Conservation (phyloP, 1,284 basidiomycete genomes). For the Peniophora sp. region DNA sequence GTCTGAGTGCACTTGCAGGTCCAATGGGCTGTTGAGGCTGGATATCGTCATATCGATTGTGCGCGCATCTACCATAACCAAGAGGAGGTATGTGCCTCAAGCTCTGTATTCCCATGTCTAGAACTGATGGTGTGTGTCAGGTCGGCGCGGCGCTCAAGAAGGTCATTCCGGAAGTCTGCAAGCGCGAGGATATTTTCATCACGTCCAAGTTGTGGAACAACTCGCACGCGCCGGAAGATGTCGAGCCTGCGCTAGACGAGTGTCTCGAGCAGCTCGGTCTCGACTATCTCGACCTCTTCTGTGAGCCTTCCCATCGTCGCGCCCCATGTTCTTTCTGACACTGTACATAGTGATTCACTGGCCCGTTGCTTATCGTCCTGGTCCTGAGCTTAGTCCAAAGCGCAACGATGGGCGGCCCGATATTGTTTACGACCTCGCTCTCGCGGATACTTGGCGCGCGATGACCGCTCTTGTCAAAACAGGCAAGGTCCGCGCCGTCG, state of each 20-base stretch:
- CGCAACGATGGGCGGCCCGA: conserved; percentile 32
- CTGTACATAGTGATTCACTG: conserved; percentile 70
- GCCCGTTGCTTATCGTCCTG: conserved; percentile 72
- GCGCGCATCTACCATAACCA: conserved; percentile 72
- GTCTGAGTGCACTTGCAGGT: conserved; percentile 36
- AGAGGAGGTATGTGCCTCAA: conserved; percentile 41
- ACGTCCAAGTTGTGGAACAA: conserved; percentile 81
- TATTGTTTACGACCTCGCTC: conserved; percentile 49
- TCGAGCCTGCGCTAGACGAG: conserved; percentile 69
- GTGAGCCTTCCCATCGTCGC: conserved; percentile 26
- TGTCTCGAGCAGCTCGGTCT: conserved; percentile 66
- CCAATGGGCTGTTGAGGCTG: conserved; percentile 61
- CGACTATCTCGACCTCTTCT: conserved; percentile 76
- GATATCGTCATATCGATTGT: conserved; percentile 78
- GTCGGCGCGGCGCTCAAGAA: conserved; percentile 68
- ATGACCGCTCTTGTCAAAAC: conserved; percentile 51
- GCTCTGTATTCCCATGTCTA: background rate
- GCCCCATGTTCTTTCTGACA: background rate
- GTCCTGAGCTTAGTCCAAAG: conserved; percentile 49
- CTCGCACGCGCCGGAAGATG: conserved; percentile 50
- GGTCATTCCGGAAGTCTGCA: conserved; percentile 70
- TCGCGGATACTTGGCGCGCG: conserved; percentile 81
- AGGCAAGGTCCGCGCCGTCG: conserved; percentile 51
- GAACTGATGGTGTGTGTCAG: conserved; percentile 10
- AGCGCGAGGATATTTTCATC: conserved; percentile 78